Conservation (phyloP, 805 yeast species). For the Yarrowia sp. region DNA sequence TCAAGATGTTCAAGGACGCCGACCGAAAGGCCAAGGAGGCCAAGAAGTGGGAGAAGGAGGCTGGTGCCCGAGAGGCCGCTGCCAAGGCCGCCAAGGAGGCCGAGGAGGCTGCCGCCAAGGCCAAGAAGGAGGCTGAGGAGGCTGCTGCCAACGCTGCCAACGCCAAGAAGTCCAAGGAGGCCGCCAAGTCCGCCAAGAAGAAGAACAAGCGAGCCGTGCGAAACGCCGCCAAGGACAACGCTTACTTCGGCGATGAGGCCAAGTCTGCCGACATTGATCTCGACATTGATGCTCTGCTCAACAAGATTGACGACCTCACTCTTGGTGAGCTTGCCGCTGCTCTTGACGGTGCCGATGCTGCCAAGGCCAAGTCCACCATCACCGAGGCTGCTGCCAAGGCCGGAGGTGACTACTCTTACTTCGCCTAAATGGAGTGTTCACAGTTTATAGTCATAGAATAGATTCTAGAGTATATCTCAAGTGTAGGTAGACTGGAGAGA, state of each 20-base stretch:
- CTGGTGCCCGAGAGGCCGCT: conserved; percentile 96
- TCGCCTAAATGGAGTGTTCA: neutral
- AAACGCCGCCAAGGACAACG: conserved; percentile 79
- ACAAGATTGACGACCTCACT: conserved; percentile 77
- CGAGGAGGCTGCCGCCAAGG: conserved; percentile 86
- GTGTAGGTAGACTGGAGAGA: too few species aligned
- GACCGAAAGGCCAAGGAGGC: conserved; percentile 95
- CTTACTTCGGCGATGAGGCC: conserved; percentile 75
- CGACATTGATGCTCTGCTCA: conserved; percentile 81
- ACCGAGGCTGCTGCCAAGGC: conserved; percentile 62
- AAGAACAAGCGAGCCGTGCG: conserved; percentile 92
- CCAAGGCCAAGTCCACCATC: conserved; percentile 65
- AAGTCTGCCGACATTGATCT: conserved; percentile 65
- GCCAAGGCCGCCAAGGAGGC: conserved; percentile 85
- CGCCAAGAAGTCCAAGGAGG: conserved; percentile 95
- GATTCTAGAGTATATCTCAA: neutral
- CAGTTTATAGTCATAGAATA: neutral
- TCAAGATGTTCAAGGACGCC: conserved; percentile 87
- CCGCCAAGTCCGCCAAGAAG: conserved; percentile 88
- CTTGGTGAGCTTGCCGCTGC: conserved; percentile 76
- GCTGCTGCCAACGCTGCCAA: conserved; percentile 71
- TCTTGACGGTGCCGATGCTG: conserved; percentile 62
- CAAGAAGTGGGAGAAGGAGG: conserved; percentile 97
- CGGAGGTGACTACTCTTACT: conserved; percentile 39
- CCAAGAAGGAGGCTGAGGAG: conserved; percentile 74